Evolutionary conservation across 2,329 filamentous ascomycete genomes (phyloP), one percentile per base, ranked within the genome.

Genomic region (Scedosporium apiospermum): DNA sequence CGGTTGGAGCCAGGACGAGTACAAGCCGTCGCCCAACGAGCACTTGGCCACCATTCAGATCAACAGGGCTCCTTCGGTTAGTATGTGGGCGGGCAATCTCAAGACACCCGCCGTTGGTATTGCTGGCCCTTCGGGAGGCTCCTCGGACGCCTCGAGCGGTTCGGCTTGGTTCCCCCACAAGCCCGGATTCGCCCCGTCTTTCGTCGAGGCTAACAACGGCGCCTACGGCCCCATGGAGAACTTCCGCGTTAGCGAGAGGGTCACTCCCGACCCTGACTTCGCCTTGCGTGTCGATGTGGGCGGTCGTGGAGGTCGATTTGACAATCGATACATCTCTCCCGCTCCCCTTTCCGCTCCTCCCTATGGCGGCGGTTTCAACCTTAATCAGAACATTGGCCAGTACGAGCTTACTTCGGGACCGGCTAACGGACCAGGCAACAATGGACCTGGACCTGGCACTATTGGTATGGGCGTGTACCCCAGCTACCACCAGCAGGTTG

Each of bases 401-500:
- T 49, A 61, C 49, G 60, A 49, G 14, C 18, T 57, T 12, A 12
- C 49, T 7, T 49, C 42, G 16, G 49, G 60, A 21, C 60, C 53
- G 49, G 6, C 16, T 12, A 41, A 16, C 38, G 53, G 61, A 27
- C 26, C 51, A 30, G 51, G 51, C 18, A 34, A 16, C 38, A 44
- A 58, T 2, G 16, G 34, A 10, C 38, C 41, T 4, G 46, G 61
- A 23, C 34, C 38, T 14, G 34, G 57, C 9, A 18, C 23, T 4
- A 73, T 79, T 69, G 74, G 73, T 23, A 70, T 80, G 70, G 67
- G 74, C 14, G 74, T 76, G 73, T 83, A 75, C 66, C 74, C 49
- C 12, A 18, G 78, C 68, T 80, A 80, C 65, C 80, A 80, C 67
- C 83, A 83, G 65, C 77, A 84, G 27, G 79, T 84, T 65, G 83